These are phyloP conservation scores for Fusarium gaditjirri DNA, from an alignment of 2,329 filamentous ascomycete genomes.

Conservation along the genomic window DNA sequence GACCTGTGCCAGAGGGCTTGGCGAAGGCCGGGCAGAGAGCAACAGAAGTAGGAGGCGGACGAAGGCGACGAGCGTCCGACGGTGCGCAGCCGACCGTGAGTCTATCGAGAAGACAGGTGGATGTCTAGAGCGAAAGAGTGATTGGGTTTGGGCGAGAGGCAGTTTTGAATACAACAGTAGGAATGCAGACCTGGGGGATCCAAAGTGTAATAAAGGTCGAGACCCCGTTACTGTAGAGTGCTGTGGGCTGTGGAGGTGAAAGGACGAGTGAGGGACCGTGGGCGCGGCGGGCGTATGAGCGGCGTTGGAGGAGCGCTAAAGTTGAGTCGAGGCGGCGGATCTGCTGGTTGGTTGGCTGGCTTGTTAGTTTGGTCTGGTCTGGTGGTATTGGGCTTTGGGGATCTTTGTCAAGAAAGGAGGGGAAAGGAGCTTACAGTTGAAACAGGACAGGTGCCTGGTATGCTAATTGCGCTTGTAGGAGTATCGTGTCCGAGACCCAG, in stretches of 20 bases:
- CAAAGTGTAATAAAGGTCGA: slow-evolving; percentile 43
- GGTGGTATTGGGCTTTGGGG: slow-evolving; percentile 29
- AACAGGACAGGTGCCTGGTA: slow-evolving; percentile 23
- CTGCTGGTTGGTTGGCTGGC: slow-evolving; percentile 34
- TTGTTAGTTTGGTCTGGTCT: slow-evolving; percentile 11
- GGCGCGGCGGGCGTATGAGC: slow-evolving; percentile 29
- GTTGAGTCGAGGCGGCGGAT: slow-evolving; percentile 35
- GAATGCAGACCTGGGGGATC: slow-evolving; percentile 40
- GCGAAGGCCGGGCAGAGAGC: slow-evolving; percentile 20
- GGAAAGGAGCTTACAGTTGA: slow-evolving; percentile 33
- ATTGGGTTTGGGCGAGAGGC: slow-evolving; percentile 29
- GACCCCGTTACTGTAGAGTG: slow-evolving; percentile 14
- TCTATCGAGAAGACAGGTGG: slow-evolving; percentile 31
- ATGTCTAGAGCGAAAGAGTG: slow-evolving; percentile 18
- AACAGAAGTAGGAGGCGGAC: slow-evolving; percentile 6
- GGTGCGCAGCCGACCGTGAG: slow-evolving; percentile 37
- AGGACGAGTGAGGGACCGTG: slow-evolving; percentile 23
- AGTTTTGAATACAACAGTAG: slow-evolving; percentile 19
- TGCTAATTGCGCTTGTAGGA: slow-evolving; percentile 28
- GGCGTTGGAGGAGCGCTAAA: slow-evolving; percentile 38
- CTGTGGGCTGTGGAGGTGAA: slow-evolving; percentile 33
- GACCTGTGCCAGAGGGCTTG: slow-evolving; percentile 34
- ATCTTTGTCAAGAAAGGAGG: slow-evolving; percentile 30
- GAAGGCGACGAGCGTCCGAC: slow-evolving; percentile 39
- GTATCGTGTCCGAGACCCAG: slow-evolving; percentile 8